Conservation (phyloP, 1,284 basidiomycete species). For the Malassezia sp. region DNA sequence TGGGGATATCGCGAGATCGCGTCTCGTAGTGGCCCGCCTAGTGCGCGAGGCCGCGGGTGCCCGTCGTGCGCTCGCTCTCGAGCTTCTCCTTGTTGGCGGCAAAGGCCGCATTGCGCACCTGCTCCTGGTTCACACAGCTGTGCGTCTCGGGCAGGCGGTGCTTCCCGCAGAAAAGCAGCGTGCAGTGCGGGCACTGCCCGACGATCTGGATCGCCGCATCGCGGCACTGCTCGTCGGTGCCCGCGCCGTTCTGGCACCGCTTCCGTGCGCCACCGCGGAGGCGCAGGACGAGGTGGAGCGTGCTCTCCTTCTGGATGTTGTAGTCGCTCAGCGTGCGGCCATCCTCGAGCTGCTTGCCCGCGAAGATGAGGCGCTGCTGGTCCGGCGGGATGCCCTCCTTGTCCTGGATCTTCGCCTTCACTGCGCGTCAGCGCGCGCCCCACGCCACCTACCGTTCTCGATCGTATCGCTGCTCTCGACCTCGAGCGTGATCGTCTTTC, state of each 20-base stretch:
- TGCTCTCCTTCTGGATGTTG: constrained; percentile 65
- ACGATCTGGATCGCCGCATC: constrained; percentile 45
- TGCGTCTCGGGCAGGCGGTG: constrained; percentile 44
- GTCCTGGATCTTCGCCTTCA: constrained; percentile 51
- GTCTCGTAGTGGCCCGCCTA: too few species aligned
- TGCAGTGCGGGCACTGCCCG: constrained; percentile 45
- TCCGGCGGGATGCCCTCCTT: constrained; percentile 73
- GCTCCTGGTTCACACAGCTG: constrained; percentile 38
- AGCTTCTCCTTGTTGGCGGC: constrained; percentile 44
- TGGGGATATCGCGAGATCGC: too few species aligned
- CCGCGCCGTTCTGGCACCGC: constrained; percentile 41
- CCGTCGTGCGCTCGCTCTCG: constrained; percentile 39
- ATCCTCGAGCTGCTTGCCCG: constrained; percentile 78
- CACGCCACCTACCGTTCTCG: constrained; percentile 75
- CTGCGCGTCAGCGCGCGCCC: constrained; percentile 10
- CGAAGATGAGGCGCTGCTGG: constrained; percentile 95
- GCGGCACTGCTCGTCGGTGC: constrained; percentile 38
- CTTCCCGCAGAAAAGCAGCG: constrained; percentile 40
- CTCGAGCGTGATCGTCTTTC: constrained; percentile 47
- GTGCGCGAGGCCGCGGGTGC: constrained; percentile 40
- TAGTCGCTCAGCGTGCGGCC: constrained; percentile 51
- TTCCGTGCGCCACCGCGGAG: constrained; percentile 42
- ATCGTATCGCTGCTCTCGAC: constrained; percentile 65
- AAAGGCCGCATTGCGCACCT: constrained; percentile 41
- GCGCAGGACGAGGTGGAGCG: constrained; percentile 43